phyloP scores from a whole-genome alignment of 768 basidiomycete species.

The Boletellus ananas region DNA sequence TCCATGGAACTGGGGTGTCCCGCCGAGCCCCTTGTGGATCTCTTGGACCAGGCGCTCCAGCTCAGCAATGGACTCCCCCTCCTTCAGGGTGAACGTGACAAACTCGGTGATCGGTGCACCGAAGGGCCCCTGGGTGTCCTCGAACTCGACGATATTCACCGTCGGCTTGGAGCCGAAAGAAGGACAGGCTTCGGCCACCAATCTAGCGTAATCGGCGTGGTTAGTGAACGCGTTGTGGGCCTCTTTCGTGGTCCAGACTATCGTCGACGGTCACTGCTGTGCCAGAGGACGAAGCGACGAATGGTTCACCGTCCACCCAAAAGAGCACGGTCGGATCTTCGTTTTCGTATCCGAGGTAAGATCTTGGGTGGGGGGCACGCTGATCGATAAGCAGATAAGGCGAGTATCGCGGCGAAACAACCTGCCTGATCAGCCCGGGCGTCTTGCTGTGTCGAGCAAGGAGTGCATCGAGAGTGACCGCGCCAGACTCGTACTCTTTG shows the following conservation, averaged over 20 bases:
- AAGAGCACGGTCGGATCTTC: constrained; percentile 27
- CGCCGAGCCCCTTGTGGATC: constrained; percentile 18
- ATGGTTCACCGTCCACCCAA: constrained; percentile 21
- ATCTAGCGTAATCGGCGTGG: constrained; percentile 1
- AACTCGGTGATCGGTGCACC: constrained; percentile 31
- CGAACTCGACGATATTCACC: constrained; percentile 19
- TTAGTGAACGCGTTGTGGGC: constrained; percentile 14
- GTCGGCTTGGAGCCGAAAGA: constrained; percentile 19
- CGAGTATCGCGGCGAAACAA: neutral
- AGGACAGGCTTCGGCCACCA: constrained; percentile 3
- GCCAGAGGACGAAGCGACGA: neutral
- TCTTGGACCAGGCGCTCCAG: constrained; percentile 21
- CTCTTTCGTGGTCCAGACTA: constrained; percentile 27
- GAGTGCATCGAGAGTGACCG: constrained; percentile 10
- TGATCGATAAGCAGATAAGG: constrained; percentile 6
- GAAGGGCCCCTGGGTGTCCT: constrained; percentile 16
- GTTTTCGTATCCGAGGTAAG: constrained; percentile 28
- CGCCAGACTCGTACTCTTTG: constrained; percentile 17
- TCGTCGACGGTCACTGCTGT: constrained; percentile 2
- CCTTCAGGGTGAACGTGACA: constrained; percentile 31
- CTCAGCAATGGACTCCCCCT: constrained; percentile 16
- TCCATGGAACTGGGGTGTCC: constrained; percentile 25
- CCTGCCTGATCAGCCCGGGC: constrained; percentile 20
- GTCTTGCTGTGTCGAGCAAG: constrained; percentile 9
- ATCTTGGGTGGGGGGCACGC: constrained; percentile 19